Evolutionary conservation across 352 stramenopile species (phyloP), one percentile per base, ranked within the genome.

Genomic region (Blastocystis sp.): DNA sequence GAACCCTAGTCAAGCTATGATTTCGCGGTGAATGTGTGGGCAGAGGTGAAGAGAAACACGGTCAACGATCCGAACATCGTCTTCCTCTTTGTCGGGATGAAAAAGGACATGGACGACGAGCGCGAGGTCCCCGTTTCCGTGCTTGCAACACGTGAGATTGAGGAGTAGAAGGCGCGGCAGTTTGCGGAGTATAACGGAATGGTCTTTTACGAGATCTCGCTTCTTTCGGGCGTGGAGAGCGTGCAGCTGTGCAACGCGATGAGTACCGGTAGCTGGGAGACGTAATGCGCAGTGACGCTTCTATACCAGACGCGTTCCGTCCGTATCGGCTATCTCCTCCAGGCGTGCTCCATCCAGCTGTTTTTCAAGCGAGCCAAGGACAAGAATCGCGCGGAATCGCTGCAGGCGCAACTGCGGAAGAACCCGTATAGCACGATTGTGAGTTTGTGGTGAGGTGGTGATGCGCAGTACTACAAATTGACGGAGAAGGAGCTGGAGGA

Each of bases 91-190:
- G 45, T 84, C 38, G 74, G 74, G 48, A 52, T 84, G 5, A 84
- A 84, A 41, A 84, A 40, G 40, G 74, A 84, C 45, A 84, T 84
- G 74, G 74, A 84, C 5, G 74, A 84, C 45, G 74, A 84, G 53
- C 10, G 74, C 43, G 74, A 84, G 45, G 56, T 84, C 11, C 66
- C 74, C 21, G 66, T 84, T 84, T 59, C 74, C 17, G 74, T 84
- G 17, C 7, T 21, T 40, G 14, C 17, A 1, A 9, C 17, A 34
- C 45, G 34, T 43, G 5, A 38, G 52, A 19, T 41, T 84, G 2
- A 67, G 14, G 2, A 10, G 23, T 84, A 84, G 74, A 59, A 84
- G 23, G 74, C 74, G 17, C 74, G 74, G 17, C 60, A 48, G 14
- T 84, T 70, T 45, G 74, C 74, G 11, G 34, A 4, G 28, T 14